Conservation (phyloP, 2,329 filamentous ascomycete species). For the Fusarium sp. region DNA sequence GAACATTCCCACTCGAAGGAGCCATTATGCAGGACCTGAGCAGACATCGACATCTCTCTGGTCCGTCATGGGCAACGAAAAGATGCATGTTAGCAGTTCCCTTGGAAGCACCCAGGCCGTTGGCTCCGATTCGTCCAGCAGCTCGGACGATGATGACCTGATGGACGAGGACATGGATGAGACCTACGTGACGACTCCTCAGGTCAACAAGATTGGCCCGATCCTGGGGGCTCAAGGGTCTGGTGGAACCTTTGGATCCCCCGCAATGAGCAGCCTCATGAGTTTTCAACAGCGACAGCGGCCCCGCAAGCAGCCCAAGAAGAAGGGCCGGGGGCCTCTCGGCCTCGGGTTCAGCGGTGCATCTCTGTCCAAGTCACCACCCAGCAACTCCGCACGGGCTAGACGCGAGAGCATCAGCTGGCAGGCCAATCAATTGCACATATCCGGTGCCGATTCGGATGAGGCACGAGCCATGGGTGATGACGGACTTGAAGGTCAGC, state of each 20-base stretch:
- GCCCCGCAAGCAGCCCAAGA: slow-evolving; percentile 75
- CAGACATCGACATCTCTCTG: slow-evolving; percentile 80
- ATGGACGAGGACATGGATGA: slow-evolving; percentile 85
- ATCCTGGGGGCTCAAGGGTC: slow-evolving; percentile 61
- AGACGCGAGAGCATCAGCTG: slow-evolving; percentile 90
- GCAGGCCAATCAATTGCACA: slow-evolving; percentile 88
- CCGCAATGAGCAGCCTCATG: slow-evolving; percentile 80
- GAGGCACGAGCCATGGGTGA: slow-evolving; percentile 77
- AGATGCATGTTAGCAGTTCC: slow-evolving; percentile 81
- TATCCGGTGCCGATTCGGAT: slow-evolving; percentile 78
- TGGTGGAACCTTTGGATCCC: slow-evolving; percentile 74
- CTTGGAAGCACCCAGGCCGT: slow-evolving; percentile 75
- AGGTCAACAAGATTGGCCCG: slow-evolving; percentile 72
- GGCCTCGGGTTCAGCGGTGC: slow-evolving; percentile 64
- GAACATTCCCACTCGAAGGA: slow-evolving; percentile 69
- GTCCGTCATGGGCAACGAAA: slow-evolving; percentile 78
- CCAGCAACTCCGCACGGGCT: slow-evolving; percentile 64
- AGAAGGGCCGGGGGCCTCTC: slow-evolving; percentile 62
- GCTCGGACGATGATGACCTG: slow-evolving; percentile 75
- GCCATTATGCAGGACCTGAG: slow-evolving; percentile 63
- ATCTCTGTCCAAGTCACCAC: slow-evolving; percentile 79
- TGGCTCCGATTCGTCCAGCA: slow-evolving; percentile 82
- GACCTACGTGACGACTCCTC: slow-evolving; percentile 84
- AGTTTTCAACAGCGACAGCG: slow-evolving; percentile 86
- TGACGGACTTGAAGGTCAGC: slow-evolving; percentile 67